Evolutionary conservation across 176 grass and related monocot species (phyloP).

Genomic region (Phoenix roebelenii): DNA sequence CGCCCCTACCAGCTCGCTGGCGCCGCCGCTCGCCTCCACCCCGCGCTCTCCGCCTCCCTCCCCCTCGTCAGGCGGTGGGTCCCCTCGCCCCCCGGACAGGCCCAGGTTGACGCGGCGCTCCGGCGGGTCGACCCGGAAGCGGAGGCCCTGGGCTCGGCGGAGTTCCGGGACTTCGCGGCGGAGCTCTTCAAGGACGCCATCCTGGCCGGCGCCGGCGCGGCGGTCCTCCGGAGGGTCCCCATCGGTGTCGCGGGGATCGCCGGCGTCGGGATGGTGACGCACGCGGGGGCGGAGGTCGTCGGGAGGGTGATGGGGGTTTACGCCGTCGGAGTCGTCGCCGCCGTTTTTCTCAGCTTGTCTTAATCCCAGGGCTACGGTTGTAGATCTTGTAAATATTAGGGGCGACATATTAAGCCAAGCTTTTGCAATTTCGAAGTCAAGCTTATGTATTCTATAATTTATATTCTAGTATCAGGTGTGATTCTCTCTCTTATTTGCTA

Average conservation of each 20-base stretch:
- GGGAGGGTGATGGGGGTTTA: conserved; percentile 47
- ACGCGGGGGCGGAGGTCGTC: conserved; percentile 23
- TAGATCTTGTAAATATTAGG: no score
- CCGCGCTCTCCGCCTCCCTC: conserved; percentile 17
- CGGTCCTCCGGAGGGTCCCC: conserved; percentile 29
- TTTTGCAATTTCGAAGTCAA: no score
- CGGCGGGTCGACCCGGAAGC: neutral
- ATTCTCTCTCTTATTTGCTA: no score
- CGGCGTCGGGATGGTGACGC: conserved; percentile 29
- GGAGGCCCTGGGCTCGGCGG: conserved; percentile 16
- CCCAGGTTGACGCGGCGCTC: neutral
- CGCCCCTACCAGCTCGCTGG: conserved; percentile 51
- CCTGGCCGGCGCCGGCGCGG: conserved; percentile 32
- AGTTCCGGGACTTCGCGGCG: conserved; percentile 36
- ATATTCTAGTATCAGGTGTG: no score
- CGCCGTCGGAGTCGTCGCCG: conserved; percentile 42
- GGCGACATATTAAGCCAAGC: no score
- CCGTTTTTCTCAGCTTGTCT: conserved; percentile 52
- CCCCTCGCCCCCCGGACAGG: neutral
- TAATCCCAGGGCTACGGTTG: no score
- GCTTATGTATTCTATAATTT: no score
- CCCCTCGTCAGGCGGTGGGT: conserved; percentile 12
- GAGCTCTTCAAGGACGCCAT: conserved; percentile 54
- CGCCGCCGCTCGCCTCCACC: conserved; percentile 40
- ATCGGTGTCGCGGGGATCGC: conserved; percentile 44